Base-by-base conservation (phyloP, 176 grass and related monocot species). In the Dendrocalamus sinicus region DNA sequence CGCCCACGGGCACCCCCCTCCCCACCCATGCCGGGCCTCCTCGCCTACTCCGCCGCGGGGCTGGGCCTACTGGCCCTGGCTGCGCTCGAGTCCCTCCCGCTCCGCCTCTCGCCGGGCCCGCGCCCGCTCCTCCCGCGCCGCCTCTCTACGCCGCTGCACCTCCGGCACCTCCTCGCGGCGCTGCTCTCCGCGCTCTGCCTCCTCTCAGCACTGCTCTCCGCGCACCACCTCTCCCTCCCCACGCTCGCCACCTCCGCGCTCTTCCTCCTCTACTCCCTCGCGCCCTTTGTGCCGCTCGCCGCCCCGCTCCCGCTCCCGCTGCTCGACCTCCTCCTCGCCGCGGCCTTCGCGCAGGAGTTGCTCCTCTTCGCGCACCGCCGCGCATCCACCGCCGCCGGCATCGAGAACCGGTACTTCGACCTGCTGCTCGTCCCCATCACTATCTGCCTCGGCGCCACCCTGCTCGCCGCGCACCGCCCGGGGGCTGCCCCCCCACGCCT, bases 361-460 rank as follows among this genome's bases (percentile, higher is more conserved):
- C 90, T 94, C 47, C 89, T 92, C 82, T 98, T 94, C 88, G 88
- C 89, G 65, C 91, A 94, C 84, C 79, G 93, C 28, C 90, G 91
- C 39, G 72, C 81, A 1, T 83, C 89, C 89, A 91, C 89, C 9
- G 89, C 89, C 0, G 91, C 91, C 5, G 96, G 93, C 68, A 87
- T 98, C 79, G 96, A 98, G 86, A 98, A 98, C 84, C 91, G 92
- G 2, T 98, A 98, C 89, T 98, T 94, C 77, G 93, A 95, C 86
- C 93, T 98, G 63, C 82, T 98, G 45, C 93, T 98, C 68, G 96
- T 82, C 35, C 96, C 96, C 55, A 84, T 95, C 57, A 54, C 91
- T 35, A 45, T 95, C 73, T 98, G 96, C 84, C 87, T 91, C 17
- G 64, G 88, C 54, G 89, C 93, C 44, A 95, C 96, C 16, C 43